Percentiles rank a stretch among this genome's conserved stretches.
Evolutionary conservation across 371 early-diverging fungal genomes (phyloP).

Genomic region (Mortierella sp.): DNA sequence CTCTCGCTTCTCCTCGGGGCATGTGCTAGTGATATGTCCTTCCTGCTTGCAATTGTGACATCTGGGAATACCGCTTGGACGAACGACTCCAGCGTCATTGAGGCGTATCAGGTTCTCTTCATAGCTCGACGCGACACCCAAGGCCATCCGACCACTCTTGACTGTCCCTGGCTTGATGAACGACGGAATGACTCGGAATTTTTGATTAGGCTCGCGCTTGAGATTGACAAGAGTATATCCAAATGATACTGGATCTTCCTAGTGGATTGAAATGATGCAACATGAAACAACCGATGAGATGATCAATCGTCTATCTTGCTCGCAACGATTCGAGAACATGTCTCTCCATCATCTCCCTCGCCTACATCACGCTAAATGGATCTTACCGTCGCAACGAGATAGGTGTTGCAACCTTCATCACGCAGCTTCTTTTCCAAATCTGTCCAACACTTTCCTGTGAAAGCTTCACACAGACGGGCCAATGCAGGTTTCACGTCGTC

Average conservation of each 20-base stretch:
- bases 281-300: too few species aligned
- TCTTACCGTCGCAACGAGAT: slow-evolving; percentile 38
- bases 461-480: slow-evolving; percentile 22
- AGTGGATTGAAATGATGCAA: too few species aligned
- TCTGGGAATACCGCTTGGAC: slow-evolving; percentile 47
- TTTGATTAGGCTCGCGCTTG: slow-evolving; percentile 24
- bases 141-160: slow-evolving; percentile 34
- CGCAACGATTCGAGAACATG: too few species aligned
- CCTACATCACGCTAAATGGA: neutral
- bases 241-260: slow-evolving; percentile 35
- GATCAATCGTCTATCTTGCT: too few species aligned
- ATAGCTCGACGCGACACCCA: slow-evolving; percentile 28
- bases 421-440: slow-evolving; percentile 39
- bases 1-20: slow-evolving; percentile 52
- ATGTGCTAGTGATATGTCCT: slow-evolving; percentile 66
- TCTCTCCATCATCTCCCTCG: neutral
- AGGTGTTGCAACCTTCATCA: slow-evolving; percentile 36
- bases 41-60: slow-evolving; percentile 79
- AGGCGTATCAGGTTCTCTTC: slow-evolving; percentile 42
- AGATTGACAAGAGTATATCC: slow-evolving; percentile 51
- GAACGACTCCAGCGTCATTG: slow-evolving; percentile 28
- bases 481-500: slow-evolving; percentile 43
- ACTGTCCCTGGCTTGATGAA: slow-evolving; percentile 39
- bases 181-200: slow-evolving; percentile 36
- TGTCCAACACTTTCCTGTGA: slow-evolving; percentile 20